phyloP scores from a whole-genome alignment of 1,139 yeast species.

The Saccharomyces hybrid region DNA sequence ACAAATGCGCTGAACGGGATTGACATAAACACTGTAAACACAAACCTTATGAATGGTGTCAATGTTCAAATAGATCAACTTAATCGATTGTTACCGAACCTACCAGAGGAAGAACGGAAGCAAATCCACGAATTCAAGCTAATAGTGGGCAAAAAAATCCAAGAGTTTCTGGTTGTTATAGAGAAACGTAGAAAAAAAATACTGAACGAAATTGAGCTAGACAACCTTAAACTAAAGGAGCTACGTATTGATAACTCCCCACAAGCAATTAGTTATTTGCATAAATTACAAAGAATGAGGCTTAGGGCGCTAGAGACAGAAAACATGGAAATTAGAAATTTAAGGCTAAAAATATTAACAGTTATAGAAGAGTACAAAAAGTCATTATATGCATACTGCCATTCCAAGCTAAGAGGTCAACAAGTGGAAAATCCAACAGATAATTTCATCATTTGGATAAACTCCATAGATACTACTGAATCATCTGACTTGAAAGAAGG shows the following conservation, averaged over 20 bases:
- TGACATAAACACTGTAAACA: not conserved
- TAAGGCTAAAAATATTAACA: constrained; percentile 20
- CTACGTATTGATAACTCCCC: constrained; percentile 14
- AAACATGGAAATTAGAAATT: constrained; percentile 25
- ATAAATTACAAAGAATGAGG: constrained; percentile 26
- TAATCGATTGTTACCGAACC: constrained; percentile 5
- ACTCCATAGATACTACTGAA: constrained; percentile 21
- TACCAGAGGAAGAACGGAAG: constrained; percentile 14
- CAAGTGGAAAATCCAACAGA: constrained; percentile 21
- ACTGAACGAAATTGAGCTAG: constrained; percentile 19
- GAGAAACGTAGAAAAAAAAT: constrained; percentile 20
- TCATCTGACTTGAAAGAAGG: constrained; percentile 14
- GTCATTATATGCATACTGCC: constrained; percentile 19
- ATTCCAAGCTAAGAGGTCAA: constrained; percentile 15
- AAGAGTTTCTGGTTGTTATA: constrained; percentile 17
- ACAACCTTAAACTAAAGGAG: constrained; percentile 15
- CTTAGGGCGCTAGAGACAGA: constrained; percentile 30
- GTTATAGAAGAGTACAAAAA: constrained; percentile 25
- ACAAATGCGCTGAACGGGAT: not conserved
- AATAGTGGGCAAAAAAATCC: constrained; percentile 17
- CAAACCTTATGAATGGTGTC: not conserved
- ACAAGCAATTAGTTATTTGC: constrained; percentile 16
- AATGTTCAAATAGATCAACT: not conserved
- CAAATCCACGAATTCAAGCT: constrained; percentile 18
- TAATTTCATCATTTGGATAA: constrained; percentile 20